These are phyloP conservation scores for Calonectria montana DNA, from an alignment of 2,329 filamentous ascomycete species.

Conservation along the genomic window DNA sequence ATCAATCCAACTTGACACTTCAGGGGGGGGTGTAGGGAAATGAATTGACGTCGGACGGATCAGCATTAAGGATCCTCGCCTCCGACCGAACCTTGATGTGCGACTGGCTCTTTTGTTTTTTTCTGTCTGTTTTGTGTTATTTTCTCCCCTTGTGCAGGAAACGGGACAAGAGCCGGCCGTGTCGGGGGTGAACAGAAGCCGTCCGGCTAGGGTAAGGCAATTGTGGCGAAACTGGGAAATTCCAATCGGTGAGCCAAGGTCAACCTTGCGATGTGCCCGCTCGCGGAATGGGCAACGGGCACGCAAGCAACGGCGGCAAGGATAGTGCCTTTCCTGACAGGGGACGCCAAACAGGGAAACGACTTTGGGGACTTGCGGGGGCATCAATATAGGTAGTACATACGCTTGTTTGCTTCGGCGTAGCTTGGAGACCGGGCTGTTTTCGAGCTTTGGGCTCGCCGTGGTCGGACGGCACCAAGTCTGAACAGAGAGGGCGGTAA, in stretches of 20 bases:
- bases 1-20: background rate
- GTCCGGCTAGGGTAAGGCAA: conserved; percentile 1
- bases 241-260: conserved; percentile 33
- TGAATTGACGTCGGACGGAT: conserved; percentile 20
- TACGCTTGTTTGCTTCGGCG: conserved; percentile 14
- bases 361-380: background rate
- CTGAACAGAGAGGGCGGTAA: background rate
- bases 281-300: background rate
- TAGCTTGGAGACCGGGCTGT: background rate
- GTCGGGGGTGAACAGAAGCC: conserved; percentile 15
- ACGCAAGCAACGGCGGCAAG: background rate
- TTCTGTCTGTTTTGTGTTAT: background rate
- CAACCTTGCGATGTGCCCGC: conserved; percentile 33
- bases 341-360: background rate
- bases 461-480: background rate
- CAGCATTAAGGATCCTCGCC: conserved; percentile 24
- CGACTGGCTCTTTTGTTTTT: background rate
- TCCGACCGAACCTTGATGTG: conserved; percentile 5
- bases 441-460: background rate
- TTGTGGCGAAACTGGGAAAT: conserved; percentile 38
- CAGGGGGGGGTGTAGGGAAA: conserved; percentile 19
- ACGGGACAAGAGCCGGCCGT: conserved; percentile 1
- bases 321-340: conserved; percentile 1
- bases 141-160: background rate
- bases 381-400: conserved; percentile 12